Evolutionary conservation across 2,329 filamentous ascomycete genomes (phyloP), one percentile per base, ranked within the genome.

Genomic region (Pestalotiopsis sp.): DNA sequence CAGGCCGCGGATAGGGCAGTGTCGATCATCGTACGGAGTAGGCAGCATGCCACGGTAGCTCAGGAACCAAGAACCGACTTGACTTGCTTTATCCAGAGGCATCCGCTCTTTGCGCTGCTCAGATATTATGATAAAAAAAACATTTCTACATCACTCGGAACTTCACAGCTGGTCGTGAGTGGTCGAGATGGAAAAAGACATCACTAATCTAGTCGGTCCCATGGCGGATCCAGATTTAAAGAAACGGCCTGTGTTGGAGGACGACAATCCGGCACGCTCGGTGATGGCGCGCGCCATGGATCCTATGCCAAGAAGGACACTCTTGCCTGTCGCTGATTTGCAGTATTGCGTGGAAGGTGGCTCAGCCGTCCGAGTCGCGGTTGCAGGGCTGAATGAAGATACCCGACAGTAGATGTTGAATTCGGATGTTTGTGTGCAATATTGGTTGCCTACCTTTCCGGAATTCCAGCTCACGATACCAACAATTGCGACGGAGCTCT

Each of bases 1-100:
- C 63, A 66, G 63, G 20, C 52, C 36, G 49, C 63, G 45, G 63
- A 45, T 66, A 66, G 63, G 63, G 63, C 45, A 57, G 63, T 58
- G 63, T 58, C 25, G 63, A 66, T 66, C 63, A 38, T 36, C 57
- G 36, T 45, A 56, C 12, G 27, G 45, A 57, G 25, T 20, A 57
- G 52, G 20, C 41, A n/a, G 27, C 14, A 31, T n/a, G 36, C 13
- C 31, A 17, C 17, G 31, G n/a, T 38, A 59, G 23, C 7, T 36
- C 57, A 27, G 57, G 23, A 27, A 27, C 23, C 23, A 59, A 59
- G 25, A 59, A 13, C 23, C 6, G 4, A 59, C 23, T 13, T 5
- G 25, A 20, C 14, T 20, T 23, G 57, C 23, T 4, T 12, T 23
- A 27, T 45, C 41, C 17, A n/a, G 45, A 36, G 31, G 31, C 31